Evolutionary conservation across 179 eudicot genomes (phyloP).

Genomic region (Silene noctiflora): DNA sequence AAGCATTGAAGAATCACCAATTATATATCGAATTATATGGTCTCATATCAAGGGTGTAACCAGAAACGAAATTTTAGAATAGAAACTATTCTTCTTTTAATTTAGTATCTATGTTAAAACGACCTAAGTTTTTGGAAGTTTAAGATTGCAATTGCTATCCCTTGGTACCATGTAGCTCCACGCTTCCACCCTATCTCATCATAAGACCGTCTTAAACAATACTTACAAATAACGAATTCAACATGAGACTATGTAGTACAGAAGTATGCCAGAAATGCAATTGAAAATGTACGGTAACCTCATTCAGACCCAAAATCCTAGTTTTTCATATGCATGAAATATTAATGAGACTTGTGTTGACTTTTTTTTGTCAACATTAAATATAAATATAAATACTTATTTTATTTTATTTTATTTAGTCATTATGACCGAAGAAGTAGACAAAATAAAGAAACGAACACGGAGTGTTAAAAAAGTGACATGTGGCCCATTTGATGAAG

Average conservation of each 20-base stretch:
- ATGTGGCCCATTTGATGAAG: constrained; percentile 33
- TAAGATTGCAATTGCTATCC: no score
- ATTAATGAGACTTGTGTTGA: constrained; percentile 4
- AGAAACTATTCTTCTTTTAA: no score
- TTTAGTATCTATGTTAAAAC: no score
- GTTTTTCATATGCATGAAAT: neutral
- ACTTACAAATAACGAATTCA: neutral
- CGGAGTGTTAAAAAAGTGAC: constrained; percentile 21
- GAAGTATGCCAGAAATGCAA: neutral
- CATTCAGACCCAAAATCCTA: constrained; percentile 9
- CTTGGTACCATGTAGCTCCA: no score
- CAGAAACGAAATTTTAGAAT: no score
- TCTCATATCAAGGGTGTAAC: no score
- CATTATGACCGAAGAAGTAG: neutral
- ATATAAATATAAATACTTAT: no score
- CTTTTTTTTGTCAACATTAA: constrained; percentile 9
- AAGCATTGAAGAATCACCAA: neutral
- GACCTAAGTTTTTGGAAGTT: no score
- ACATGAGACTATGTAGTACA: neutral
- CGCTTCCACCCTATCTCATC: no score
- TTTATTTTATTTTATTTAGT: neutral
- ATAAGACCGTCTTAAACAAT: no score
- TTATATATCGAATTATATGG: no score
- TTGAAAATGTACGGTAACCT: constrained; percentile 13
- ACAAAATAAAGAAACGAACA: constrained; percentile 2